Conservation (phyloP, 805 yeast species). For the Ogataea wickerhamii region DNA sequence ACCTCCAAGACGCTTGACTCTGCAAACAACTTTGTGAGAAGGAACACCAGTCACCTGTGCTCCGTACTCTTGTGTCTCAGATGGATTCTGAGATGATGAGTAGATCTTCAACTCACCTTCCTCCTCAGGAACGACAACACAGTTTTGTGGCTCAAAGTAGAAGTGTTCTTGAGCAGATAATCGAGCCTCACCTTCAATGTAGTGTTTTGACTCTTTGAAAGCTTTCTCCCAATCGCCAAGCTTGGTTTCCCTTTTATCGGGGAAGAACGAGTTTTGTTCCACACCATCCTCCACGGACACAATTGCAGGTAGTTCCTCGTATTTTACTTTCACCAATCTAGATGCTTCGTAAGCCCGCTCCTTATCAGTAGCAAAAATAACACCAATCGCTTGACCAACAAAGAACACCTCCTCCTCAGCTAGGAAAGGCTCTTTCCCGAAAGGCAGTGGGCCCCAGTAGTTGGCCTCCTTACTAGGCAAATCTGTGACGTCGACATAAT, state of each 20-base stretch:
- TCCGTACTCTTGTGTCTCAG: constrained; percentile 41
- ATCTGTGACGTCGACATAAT: constrained; percentile 40
- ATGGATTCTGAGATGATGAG: constrained; percentile 43
- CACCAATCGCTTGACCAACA: constrained; percentile 44
- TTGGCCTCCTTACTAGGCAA: constrained; percentile 36
- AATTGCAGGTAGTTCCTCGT: constrained; percentile 39
- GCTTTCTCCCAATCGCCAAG: constrained; percentile 41
- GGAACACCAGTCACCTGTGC: constrained; percentile 43
- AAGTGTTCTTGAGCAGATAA: constrained; percentile 50
- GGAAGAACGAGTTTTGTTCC: constrained; percentile 37
- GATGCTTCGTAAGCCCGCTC: constrained; percentile 42
- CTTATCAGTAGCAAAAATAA: constrained; percentile 37
- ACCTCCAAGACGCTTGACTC: constrained; percentile 45
- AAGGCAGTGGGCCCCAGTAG: constrained; percentile 39
- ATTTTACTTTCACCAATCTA: constrained; percentile 38
- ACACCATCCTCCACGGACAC: constrained; percentile 44
- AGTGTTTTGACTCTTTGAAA: constrained; percentile 30
- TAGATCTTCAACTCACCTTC: constrained; percentile 44
- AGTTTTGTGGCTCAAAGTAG: constrained; percentile 45
- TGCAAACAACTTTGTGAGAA: constrained; percentile 36
- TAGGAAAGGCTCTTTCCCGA: constrained; percentile 42
- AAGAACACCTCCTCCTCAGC: constrained; percentile 40
- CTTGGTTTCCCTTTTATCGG: constrained; percentile 31
- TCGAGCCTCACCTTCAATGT: constrained; percentile 37
- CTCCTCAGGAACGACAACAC: constrained; percentile 43